These are phyloP conservation scores for Hymenoscyphus fructigenus DNA, from an alignment of 2,329 filamentous ascomycete genomes.

Conservation along the genomic window DNA sequence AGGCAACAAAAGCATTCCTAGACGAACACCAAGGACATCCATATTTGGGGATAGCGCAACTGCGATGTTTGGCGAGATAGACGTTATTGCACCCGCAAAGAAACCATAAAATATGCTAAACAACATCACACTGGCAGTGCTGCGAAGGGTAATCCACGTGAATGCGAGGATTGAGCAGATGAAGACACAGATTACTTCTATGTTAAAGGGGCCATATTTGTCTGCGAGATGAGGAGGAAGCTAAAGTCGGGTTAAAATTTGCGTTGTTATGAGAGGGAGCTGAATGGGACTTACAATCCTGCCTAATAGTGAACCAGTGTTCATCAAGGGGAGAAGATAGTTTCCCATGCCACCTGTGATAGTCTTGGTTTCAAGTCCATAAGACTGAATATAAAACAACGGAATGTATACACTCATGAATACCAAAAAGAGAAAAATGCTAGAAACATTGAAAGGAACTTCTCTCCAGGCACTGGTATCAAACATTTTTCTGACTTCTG, in stretches of 20 bases:
- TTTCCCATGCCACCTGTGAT: neutral
- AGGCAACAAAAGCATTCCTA: conserved; percentile 18
- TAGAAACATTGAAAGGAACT: neutral
- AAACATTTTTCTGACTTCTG: neutral
- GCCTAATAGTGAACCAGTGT: neutral
- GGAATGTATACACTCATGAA: conserved; percentile 5
- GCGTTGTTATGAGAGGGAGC: neutral
- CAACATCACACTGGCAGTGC: conserved; percentile 62
- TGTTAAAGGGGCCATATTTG: conserved; percentile 3
- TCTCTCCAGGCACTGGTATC: conserved; percentile 4
- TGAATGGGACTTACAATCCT: neutral
- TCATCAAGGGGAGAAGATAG: conserved; percentile 7
- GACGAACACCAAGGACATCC: conserved; percentile 13
- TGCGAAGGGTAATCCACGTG: conserved; percentile 47
- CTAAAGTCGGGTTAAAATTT: neutral
- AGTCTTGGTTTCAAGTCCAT: neutral
- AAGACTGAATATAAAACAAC: conserved; percentile 5
- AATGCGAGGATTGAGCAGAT: conserved; percentile 13
- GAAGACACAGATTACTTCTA: conserved; percentile 17
- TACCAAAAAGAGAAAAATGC: neutral
- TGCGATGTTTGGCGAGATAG: conserved; percentile 6
- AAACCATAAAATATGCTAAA: conserved; percentile 80
- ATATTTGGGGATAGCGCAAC: conserved; percentile 16
- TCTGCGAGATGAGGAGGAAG: conserved; percentile 7
- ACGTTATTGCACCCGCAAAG: conserved; percentile 54